Base-by-base conservation (phyloP, 495 filamentous ascomycete species). In the Neurospora sp. region DNA sequence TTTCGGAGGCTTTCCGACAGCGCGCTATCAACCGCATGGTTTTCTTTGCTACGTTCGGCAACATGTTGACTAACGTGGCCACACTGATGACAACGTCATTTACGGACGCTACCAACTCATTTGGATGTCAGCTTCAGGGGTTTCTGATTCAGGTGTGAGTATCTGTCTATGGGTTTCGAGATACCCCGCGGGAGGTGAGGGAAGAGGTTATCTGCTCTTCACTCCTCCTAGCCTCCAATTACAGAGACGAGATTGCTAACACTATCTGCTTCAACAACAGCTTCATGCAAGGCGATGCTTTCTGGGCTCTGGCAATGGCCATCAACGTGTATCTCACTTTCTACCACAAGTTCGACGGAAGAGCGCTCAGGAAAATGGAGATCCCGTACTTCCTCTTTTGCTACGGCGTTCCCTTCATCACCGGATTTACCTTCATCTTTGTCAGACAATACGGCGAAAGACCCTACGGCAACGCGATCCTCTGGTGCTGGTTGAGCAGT, bases 261-360 rank as follows among this genome's bases (percentile, higher is more conserved):
- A 39, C 10, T 18, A 31, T 3, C 18, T 38, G n/a, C 18, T 54
- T 3, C 54, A 35, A 16, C 12, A 4, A 59, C 75, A 95, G 91
- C 87, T 93, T 93, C 74, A 84, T 92, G 82, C 89, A 91, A 9
- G 92, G 92, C 10, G 93, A 96, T 82, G 90, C 92, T 8, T 84
- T 90, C 62, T 94, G 92, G 92, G 90, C 90, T 3, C 84, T 95
- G 59, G 91, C 91, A 72, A 97, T 97, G 94, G 92, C 93, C 8
- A 85, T 91, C 73, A 97, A 96, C 77, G 93, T 97, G 75, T 93
- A 93, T 79, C 83, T 96, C 35, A 95, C 93, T 35, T 94, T 97
- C 74, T 96, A 94, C 81, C 86, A 87, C 74, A 90, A 90, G 74
- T 94, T 91, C 77, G 88, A 90, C 69, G 89, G 91, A 0, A 80